phyloP scores from a whole-genome alignment of 192 early-diverging fungal genomes.

The Entophlyctis luteolus region DNA sequence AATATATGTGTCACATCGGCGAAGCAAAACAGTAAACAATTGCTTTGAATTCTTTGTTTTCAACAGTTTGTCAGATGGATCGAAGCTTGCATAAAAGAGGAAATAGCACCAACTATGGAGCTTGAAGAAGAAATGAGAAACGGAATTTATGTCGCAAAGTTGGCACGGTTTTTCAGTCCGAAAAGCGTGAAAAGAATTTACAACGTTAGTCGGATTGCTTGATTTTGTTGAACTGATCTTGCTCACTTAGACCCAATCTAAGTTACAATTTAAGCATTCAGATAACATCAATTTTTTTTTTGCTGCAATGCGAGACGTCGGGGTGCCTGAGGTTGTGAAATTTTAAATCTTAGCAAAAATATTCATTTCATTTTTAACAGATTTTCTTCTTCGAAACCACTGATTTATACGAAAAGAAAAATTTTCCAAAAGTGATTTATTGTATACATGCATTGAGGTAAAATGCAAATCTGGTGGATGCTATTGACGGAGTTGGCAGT shows the following conservation, averaged over 20 bases:
- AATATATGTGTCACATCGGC: conserved; percentile 97
- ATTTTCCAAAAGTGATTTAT: conserved; percentile 98
- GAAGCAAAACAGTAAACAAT: conserved; percentile 89
- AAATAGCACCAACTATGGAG: conserved; percentile 69
- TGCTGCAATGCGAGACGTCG: conserved; percentile 68
- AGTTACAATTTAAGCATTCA: conserved; percentile 88
- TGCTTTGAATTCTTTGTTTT: conserved; percentile 3
- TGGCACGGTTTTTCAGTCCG: conserved; percentile 81
- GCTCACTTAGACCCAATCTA: conserved; percentile 65
- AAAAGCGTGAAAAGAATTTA: conserved; percentile 82
- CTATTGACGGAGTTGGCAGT: conserved; percentile 37
- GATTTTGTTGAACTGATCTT: too few species aligned
- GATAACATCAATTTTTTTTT: conserved; percentile 98
- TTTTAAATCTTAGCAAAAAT: too few species aligned
- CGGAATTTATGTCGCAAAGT: conserved; percentile 85
- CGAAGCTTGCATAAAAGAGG: conserved; percentile 82
- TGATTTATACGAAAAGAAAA: conserved; percentile 97
- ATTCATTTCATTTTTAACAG: too few species aligned
- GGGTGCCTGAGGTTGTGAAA: conserved; percentile 79
- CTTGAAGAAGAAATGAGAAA: conserved; percentile 91
- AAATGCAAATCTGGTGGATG: not conserved
- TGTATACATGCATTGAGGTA: conserved; percentile 94
- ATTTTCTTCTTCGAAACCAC: conserved; percentile 97
- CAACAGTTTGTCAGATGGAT: conserved; percentile 73
- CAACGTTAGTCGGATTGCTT: conserved; percentile 49